Percentiles rank a stretch among this genome's conserved stretches.
phyloP scores from a whole-genome alignment of 148 eudicot genomes.

The Mesembryanthemum crystallinum region DNA sequence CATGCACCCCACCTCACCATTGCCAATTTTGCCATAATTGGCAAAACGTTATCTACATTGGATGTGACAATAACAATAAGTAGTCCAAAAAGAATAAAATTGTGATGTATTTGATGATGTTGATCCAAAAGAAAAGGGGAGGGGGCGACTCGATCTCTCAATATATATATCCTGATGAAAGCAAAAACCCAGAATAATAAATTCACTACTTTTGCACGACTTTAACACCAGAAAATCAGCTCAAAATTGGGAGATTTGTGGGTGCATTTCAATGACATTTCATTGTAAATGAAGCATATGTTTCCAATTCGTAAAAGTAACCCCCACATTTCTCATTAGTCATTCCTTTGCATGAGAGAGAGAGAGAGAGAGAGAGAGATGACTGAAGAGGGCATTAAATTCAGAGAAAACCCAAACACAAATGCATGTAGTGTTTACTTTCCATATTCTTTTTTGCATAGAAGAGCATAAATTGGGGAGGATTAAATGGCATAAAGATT shows the following conservation, averaged over 20 bases:
- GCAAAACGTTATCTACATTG: background rate
- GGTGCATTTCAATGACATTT: background rate
- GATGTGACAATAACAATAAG: background rate
- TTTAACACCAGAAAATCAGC: slow-evolving; percentile 27
- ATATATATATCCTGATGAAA: slow-evolving; percentile 7
- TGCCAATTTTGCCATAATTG: background rate
- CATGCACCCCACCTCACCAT: background rate
- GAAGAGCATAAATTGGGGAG: slow-evolving; percentile 30
- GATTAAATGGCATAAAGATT: slow-evolving; percentile 28
- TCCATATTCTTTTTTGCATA: background rate
- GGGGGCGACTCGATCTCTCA: slow-evolving; percentile 8
- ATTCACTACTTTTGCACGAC: slow-evolving; percentile 23
- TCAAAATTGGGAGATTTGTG: slow-evolving; percentile 9
- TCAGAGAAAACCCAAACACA: slow-evolving; percentile 14
- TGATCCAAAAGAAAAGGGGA: slow-evolving; percentile 13
- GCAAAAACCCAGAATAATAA: slow-evolving; percentile 9
- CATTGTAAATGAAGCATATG: background rate
- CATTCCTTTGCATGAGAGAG: background rate
- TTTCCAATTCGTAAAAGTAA: background rate
- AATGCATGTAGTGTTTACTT: slow-evolving; percentile 19
- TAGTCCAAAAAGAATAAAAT: background rate
- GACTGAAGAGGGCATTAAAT: slow-evolving; percentile 10
- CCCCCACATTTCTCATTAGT: background rate
- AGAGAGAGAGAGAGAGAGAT: slow-evolving; percentile 2
- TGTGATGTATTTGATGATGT: no score